phyloP scores from a whole-genome alignment of 768 basidiomycete genomes.

The Cyclocybe cylindracea region DNA sequence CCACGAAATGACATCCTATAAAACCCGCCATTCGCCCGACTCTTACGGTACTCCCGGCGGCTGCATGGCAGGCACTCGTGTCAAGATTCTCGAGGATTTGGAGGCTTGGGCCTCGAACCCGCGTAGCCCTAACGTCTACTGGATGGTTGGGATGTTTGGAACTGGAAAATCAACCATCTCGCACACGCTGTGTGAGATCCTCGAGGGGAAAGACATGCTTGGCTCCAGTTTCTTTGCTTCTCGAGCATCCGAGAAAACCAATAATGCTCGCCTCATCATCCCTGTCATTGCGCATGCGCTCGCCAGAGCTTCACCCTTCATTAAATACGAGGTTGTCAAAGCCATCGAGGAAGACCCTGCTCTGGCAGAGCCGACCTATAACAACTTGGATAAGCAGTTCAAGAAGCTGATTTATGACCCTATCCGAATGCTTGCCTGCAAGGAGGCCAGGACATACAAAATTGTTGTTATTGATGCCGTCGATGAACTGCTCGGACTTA shows the following conservation, averaged over 20 bases:
- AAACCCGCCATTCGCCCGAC: conserved; percentile 4
- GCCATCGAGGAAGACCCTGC: conserved; percentile 9
- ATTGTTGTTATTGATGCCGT: conserved; percentile 12
- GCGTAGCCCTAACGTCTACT: conserved; percentile 3
- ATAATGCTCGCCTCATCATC: conserved; percentile 5
- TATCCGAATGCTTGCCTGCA: background rate
- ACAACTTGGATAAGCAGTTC: conserved; percentile 6
- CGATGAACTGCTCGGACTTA: conserved; percentile 4
- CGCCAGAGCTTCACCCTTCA: conserved; percentile 8
- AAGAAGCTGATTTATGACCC: conserved; percentile 1
- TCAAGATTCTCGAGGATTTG: conserved; percentile 4
- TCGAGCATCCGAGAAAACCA: conserved; percentile 7
- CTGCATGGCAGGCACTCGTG: conserved; percentile 2
- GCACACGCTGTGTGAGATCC: conserved; percentile 5
- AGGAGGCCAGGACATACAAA: conserved; percentile 1
- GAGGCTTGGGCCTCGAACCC: conserved; percentile 2
- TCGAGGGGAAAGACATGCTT: conserved; percentile 2
- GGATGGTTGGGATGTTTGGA: conserved; percentile 5
- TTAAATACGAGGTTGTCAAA: conserved; percentile 6
- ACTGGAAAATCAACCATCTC: background rate
- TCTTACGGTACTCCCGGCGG: conserved; percentile 3
- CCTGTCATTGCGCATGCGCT: conserved; percentile 6
- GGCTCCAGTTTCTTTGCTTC: conserved; percentile 5
- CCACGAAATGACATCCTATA: conserved; percentile 4
- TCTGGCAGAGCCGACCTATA: conserved; percentile 8